Percentiles rank a stretch among this genome's conserved stretches.
phyloP scores from a whole-genome alignment of 441 rosid genomes.

The Brassica balearica region DNA sequence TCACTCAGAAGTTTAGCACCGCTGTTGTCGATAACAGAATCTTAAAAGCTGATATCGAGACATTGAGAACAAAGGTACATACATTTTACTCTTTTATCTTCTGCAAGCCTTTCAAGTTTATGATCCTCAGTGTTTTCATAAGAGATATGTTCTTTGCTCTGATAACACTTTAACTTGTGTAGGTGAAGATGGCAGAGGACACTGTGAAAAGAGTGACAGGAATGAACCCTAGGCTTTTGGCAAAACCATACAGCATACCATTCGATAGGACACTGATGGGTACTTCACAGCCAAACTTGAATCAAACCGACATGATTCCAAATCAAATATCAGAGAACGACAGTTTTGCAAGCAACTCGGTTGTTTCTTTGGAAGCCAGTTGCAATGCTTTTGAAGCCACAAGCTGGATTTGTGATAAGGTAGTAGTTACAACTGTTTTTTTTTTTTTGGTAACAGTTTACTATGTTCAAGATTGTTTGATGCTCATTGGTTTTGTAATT shows the following conservation, averaged over 20 bases:
- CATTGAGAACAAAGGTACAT: constrained; percentile 77
- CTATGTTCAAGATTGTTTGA: no score
- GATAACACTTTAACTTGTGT: constrained; percentile 30
- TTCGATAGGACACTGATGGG: constrained; percentile 51
- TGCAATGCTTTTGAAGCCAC: constrained; percentile 15
- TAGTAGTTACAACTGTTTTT: no score
- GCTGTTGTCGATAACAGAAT: constrained; percentile 82
- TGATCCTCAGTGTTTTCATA: not conserved
- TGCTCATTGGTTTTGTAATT: no score
- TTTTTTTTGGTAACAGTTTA: no score
- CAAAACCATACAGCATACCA: constrained; percentile 55
- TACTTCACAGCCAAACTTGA: constrained; percentile 51
- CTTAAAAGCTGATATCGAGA: constrained; percentile 87
- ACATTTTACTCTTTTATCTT: constrained; percentile 6
- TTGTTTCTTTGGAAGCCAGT: constrained; percentile 25
- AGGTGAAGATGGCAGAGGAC: constrained; percentile 98
- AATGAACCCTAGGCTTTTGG: constrained; percentile 61
- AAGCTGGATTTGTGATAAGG: no score
- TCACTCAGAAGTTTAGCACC: constrained; percentile 67
- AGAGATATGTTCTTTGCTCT: not conserved
- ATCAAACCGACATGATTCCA: constrained; percentile 49
- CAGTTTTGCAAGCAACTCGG: constrained; percentile 42
- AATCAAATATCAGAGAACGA: constrained; percentile 49
- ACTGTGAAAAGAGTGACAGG: constrained; percentile 81
- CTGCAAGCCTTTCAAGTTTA: constrained; percentile 11